These are phyloP conservation scores for Crithidia mellificae DNA, from an alignment of 208 protist genomes.

Conservation along the genomic window DNA sequence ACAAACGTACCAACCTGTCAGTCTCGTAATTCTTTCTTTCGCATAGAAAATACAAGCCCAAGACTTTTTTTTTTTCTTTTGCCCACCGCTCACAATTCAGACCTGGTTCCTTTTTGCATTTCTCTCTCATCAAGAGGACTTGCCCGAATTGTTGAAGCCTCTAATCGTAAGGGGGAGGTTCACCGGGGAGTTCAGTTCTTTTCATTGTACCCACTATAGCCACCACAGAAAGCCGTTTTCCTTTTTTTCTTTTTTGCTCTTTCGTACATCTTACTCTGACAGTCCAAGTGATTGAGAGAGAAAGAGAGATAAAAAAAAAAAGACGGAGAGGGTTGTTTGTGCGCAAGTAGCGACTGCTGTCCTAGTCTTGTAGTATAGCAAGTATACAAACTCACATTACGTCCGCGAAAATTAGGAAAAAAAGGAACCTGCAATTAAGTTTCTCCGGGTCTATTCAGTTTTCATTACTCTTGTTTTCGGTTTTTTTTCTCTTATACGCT, in stretches of 20 bases:
- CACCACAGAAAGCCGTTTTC: not conserved
- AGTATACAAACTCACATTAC: no score
- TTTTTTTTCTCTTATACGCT: not conserved
- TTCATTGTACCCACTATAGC: not conserved
- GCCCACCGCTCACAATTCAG: not conserved
- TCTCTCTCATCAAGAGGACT: not conserved
- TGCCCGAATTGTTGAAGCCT: not conserved
- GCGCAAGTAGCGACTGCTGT: no score
- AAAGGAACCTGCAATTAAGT: no score
- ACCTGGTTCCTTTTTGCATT: slow-evolving; percentile 1
- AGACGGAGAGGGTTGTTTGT: not conserved
- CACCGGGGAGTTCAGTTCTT: slow-evolving; percentile 1
- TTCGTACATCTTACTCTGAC: not conserved
- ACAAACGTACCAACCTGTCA: no score
- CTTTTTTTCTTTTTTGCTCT: not conserved
- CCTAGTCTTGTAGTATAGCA: no score
- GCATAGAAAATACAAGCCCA: no score
- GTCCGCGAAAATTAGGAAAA: no score
- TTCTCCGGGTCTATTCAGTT: no score
- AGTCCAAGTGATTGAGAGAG: no score
- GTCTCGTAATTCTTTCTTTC: no score
- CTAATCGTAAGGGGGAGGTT: slow-evolving; percentile 7
- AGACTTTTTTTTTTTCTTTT: slow-evolving; percentile 20
- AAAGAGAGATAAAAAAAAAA: no score
- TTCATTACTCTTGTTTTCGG: not conserved